Evolutionary conservation across 345 rosid genomes (phyloP), one percentile per base, ranked within the genome.

Genomic region (Erucastrum elatum): DNA sequence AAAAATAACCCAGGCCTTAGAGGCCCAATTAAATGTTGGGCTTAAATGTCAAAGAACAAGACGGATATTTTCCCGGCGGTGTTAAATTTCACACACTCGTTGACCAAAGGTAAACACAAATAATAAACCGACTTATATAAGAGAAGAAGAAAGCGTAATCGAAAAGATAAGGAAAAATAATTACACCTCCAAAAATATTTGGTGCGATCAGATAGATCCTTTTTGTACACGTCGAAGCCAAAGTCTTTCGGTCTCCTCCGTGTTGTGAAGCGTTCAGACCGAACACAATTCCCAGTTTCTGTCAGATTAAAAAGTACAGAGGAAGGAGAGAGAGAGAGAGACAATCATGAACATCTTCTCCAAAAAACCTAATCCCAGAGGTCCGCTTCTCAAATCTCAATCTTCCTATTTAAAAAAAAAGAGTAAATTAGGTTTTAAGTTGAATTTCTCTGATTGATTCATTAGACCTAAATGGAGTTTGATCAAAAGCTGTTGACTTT

Each of bases 361-460:
- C 70, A 88, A 81, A 74, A 93, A 91, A 75, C 87, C 98, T 41
- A 86, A 85, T 75, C 88, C 97, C 11, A 90, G 82, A 90, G 98
- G 98, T 93, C 58, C 21, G 21, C 21, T 21, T 21, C 21, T 21
- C 21, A 21, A 21, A 21, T 31, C 12, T 62, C 49, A 29, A 3
- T 1, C 21, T 9, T 29, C 29, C 26, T 53, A 6, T 33, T 21
- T 21, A 21, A 21, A 21, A 21, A 21, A 21, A 21, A 21, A 21
- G 21, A 21, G 2, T 59, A 4, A 46, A 33, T 76, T 69, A 61
- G 53, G 37, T 33, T 64, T 71, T 5, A 46, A 4, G 3, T 70
- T 21, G 21, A 21, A 21, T 21, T 53, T 29, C 1, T 16, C 21
- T 68, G 69, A 49, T 66, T 46, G 56, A 59, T 34, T 21, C 21